phyloP scores from a whole-genome alignment of 805 yeast species.

The Hanseniaspora mollemarum region DNA sequence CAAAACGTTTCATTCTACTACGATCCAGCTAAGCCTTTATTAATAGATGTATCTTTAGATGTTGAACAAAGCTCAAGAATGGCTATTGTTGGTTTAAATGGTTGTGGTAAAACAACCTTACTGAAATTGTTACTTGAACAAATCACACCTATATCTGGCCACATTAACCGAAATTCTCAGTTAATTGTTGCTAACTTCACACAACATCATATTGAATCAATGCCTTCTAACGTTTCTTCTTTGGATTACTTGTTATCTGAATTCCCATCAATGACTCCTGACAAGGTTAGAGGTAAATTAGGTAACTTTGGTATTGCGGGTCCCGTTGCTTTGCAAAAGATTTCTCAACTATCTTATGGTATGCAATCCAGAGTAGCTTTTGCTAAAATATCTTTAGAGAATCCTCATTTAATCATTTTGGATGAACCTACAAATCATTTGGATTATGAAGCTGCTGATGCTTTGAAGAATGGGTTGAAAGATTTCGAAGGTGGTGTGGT shows the following conservation, averaged over 20 bases:
- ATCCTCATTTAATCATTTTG: conserved; percentile 81
- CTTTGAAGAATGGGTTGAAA: conserved; percentile 77
- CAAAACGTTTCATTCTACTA: conserved; percentile 83
- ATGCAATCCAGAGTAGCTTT: conserved; percentile 97
- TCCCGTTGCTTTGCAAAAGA: conserved; percentile 79
- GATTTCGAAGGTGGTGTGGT: conserved; percentile 89
- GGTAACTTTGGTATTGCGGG: conserved; percentile 98
- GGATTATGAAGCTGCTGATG: conserved; percentile 97
- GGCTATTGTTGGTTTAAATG: conserved; percentile 97
- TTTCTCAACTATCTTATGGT: conserved; percentile 88
- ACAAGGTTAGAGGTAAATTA: conserved; percentile 90
- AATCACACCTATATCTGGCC: conserved; percentile 63
- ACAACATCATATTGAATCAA: conserved; percentile 96
- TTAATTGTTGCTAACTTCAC: conserved; percentile 93
- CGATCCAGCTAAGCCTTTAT: conserved; percentile 47
- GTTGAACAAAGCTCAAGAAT: conserved; percentile 90
- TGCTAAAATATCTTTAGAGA: conserved; percentile 80
- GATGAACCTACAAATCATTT: conserved; percentile 98
- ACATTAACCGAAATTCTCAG: conserved; percentile 68
- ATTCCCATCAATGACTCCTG: conserved; percentile 89
- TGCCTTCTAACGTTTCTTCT: conserved; percentile 77
- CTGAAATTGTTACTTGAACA: conserved; percentile 75
- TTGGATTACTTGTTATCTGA: conserved; percentile 87
- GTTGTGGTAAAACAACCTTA: conserved; percentile 96
- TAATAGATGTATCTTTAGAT: conserved; percentile 72